Evolutionary conservation across 2,329 filamentous ascomycete genomes (phyloP).

Genomic region (Botrytis porri): DNA sequence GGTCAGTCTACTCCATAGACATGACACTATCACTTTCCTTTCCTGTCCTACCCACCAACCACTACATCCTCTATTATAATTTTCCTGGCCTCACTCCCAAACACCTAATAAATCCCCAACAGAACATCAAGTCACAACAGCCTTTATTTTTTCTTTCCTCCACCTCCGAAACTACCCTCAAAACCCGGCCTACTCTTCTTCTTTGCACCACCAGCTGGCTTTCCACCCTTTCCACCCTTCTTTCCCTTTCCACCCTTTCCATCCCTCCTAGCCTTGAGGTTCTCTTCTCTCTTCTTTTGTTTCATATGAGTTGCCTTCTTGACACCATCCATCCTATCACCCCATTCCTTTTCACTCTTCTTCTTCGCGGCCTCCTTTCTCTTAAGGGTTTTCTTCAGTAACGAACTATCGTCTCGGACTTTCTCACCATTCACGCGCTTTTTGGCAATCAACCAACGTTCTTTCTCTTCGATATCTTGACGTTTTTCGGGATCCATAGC

Average conservation of each 20-base stretch:
- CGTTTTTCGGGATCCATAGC: slow-evolving; percentile 76
- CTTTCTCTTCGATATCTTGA: slow-evolving; percentile 86
- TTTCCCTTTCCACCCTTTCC: slow-evolving; percentile 66
- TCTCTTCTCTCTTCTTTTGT: slow-evolving; percentile 79
- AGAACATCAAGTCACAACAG: not conserved
- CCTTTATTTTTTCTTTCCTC: slow-evolving; percentile 28
- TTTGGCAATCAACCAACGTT: slow-evolving; percentile 88
- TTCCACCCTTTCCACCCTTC: slow-evolving; percentile 50
- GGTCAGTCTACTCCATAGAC: not conserved
- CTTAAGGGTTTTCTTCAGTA: slow-evolving; percentile 93
- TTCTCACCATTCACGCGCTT: slow-evolving; percentile 86
- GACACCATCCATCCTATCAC: slow-evolving; percentile 68
- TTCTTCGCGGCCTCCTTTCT: slow-evolving; percentile 86
- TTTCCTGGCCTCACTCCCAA: not conserved
- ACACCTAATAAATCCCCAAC: not conserved
- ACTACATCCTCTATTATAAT: not conserved
- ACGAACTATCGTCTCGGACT: slow-evolving; percentile 77
- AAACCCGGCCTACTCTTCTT: slow-evolving; percentile 51
- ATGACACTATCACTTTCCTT: not conserved
- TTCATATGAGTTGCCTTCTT: slow-evolving; percentile 72
- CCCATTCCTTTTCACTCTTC: slow-evolving; percentile 90
- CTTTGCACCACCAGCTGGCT: slow-evolving; percentile 50
- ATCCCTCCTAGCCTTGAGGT: slow-evolving; percentile 70
- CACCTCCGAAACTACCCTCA: slow-evolving; percentile 49
- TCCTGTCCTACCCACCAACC: not conserved